Evolutionary conservation across 306 rosid genomes (phyloP).

Genomic region (Prunus kanzakura): DNA sequence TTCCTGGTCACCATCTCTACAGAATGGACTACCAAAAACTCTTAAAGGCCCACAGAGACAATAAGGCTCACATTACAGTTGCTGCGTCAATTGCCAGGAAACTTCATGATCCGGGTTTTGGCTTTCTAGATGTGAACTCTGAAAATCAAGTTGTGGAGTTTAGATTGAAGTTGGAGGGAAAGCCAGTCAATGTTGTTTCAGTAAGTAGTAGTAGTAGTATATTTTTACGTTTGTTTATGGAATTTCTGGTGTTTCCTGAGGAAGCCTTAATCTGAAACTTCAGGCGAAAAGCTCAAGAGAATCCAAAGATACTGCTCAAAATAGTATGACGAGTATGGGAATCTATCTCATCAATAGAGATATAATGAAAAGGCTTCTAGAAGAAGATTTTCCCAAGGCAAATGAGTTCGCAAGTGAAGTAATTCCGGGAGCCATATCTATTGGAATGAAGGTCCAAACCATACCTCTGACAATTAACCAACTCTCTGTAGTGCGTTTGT

Average conservation of each 20-base stretch:
- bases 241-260: not conserved
- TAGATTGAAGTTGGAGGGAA: slow-evolving; percentile 16
- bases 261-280: not conserved
- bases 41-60: slow-evolving; percentile 26
- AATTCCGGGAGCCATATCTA: slow-evolving; percentile 37
- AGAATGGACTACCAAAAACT: slow-evolving; percentile 41
- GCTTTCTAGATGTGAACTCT: slow-evolving; percentile 26
- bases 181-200: not conserved
- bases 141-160: slow-evolving; percentile 22
- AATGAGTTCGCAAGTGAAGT: slow-evolving; percentile 38
- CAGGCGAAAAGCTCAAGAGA: slow-evolving; percentile 15
- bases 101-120: slow-evolving; percentile 32
- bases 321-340: slow-evolving; percentile 35
- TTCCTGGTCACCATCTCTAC: slow-evolving; percentile 44
- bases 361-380: slow-evolving; percentile 24
- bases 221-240: not conserved
- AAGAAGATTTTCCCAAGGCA: slow-evolving; percentile 25
- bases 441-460: slow-evolving; percentile 36
- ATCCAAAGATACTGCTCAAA: not conserved
- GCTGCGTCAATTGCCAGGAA: slow-evolving; percentile 24
- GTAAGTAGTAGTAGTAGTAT: slow-evolving; percentile 9
- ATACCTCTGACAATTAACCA: not conserved
- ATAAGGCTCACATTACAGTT: slow-evolving; percentile 33
- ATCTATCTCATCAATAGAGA: slow-evolving; percentile 33
- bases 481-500: too few relatives aligned